Evolutionary conservation across 2,329 filamentous ascomycete species (phyloP), one percentile per base, ranked within the genome.

Genomic region (Trichoderma atroviride): DNA sequence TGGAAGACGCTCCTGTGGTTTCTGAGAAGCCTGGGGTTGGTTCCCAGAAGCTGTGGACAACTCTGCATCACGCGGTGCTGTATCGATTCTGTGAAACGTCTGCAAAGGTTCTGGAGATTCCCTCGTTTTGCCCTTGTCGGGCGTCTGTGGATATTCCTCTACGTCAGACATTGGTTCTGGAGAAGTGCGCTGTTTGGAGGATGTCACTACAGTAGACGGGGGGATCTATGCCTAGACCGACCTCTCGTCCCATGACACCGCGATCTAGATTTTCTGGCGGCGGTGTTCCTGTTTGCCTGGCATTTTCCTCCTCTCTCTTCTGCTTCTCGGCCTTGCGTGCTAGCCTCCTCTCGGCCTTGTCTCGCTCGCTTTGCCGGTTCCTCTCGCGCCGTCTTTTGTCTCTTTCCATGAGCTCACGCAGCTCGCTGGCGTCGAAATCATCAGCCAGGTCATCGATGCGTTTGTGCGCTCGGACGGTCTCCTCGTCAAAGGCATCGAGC

Each of bases 341-440:
- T 29, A 96, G 81, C 69, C 87, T 88, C 66, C 86, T 86, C 73
- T 91, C 88, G 29, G 90, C 80, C 72, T 86, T 88, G 71, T 93
- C 89, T 71, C 89, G 87, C 27, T 95, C 91, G 47, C 85, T 85
- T 69, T 87, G 83, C 65, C 86, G 87, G 80, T 92, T 94, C 77
- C 89, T 89, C 73, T 97, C 92, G 72, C 87, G 89, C 69, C 96
- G 87, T 75, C 94, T 88, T 73, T 90, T 86, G 76, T 99, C 96
- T 70, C 96, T 86, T 75, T 99, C 96, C 87, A 99, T 91, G 35
- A 98, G 84, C 77, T 97, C 92, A 70, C 95, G 88, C 50, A 99
- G 79, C 74, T 93, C 94, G 64, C 91, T 88, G 4, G 96, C 92
- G 79, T 93, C 93, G 67, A 99, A 84, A 70, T 92, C 91, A 76